A percentile compares a stretch with the other conserved stretches of the same genome.
Evolutionary conservation across 495 filamentous ascomycete species (phyloP).

Genomic region (Jackrogersella multiformis): DNA sequence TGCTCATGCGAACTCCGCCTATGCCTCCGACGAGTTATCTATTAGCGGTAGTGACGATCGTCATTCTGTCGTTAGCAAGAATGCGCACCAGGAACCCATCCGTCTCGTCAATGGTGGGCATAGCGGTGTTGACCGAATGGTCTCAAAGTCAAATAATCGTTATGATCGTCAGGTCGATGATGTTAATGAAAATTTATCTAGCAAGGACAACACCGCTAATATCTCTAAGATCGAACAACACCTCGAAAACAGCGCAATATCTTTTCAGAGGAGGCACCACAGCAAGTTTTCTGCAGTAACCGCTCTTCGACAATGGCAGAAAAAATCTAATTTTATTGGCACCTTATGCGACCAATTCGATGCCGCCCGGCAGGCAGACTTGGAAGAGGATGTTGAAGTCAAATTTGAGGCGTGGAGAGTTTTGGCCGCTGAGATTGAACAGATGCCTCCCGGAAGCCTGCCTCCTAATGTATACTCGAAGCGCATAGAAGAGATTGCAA

Average conservation of each 20-base stretch:
- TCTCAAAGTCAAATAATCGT: background rate
- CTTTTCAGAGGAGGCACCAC: constrained; percentile 40
- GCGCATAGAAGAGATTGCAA: constrained; percentile 41
- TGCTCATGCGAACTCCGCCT: constrained; percentile 4
- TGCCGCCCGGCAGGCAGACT: constrained; percentile 39
- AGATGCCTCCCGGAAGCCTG: constrained; percentile 23
- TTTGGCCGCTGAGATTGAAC: constrained; percentile 28
- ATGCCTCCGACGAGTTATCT: constrained; percentile 17
- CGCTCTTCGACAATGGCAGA: constrained; percentile 44
- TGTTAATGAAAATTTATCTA: constrained; percentile 1
- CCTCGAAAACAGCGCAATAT: constrained; percentile 34
- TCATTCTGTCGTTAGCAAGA: background rate
- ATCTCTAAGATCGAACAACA: constrained; percentile 30
- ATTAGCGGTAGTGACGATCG: constrained; percentile 10
- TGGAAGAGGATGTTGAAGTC: constrained; percentile 29
- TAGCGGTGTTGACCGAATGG: background rate
- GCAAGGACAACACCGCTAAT: constrained; percentile 22
- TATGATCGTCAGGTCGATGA: background rate
- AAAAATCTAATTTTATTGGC: constrained; percentile 31
- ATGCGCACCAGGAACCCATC: background rate
- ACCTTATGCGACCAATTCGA: constrained; percentile 42
- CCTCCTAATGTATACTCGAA: constrained; percentile 44
- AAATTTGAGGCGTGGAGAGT: constrained; percentile 41
- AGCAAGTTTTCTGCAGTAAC: constrained; percentile 37
- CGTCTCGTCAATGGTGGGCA: constrained; percentile 2